Base-by-base conservation (phyloP, 495 filamentous ascomycete genomes). In the Neurospora sp. region DNA sequence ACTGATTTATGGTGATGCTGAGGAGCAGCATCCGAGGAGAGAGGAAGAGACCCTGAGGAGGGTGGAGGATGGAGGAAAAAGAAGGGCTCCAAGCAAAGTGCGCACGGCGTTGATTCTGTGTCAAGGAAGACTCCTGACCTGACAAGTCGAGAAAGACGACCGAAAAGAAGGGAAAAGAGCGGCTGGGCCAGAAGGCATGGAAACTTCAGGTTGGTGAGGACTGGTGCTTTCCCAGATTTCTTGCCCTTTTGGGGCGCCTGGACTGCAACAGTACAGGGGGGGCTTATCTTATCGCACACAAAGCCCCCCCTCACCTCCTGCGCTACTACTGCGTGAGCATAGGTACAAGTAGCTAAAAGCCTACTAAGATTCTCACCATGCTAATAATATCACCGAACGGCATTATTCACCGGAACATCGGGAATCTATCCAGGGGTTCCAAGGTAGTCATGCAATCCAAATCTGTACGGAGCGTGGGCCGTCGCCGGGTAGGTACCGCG, bases 21-120 rank as follows among this genome's bases (percentile, higher is more conserved):
- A 73, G 69, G 71, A 75, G 73, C 80, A 75, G 73, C 80, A 79
- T 81, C 78, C 75, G 79, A 76, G 20, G 53, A 35, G 70, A 71
- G 27, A 59, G 31, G 70, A 68, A 59, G 70, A 46, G 70, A 39
- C 42, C 39, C 69, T 22, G 42, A 53, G 66, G 71, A 72, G 27
- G 40, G 61, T 3, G 40, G 40, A 53, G 38, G 18, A 69, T 35
- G 10, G 66, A 40, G 3, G 16, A 39, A 22, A 27, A 40, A 38
- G 31, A 44, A 66, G 31, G 18, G 16, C 66, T 70, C 41, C 70
- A 42, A 40, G 39, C 44, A 48, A 42, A 76, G 68, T 40, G 20
- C 71, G 53, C 53, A 66, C 27, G 53, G 31, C 7, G 27, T 66
- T 35, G 27, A 37, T 59, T 59, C 48, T 59, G 2, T 66, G 53